phyloP scores from a whole-genome alignment of 1,284 basidiomycete species.

The Rhodotorula mucilaginosa region DNA sequence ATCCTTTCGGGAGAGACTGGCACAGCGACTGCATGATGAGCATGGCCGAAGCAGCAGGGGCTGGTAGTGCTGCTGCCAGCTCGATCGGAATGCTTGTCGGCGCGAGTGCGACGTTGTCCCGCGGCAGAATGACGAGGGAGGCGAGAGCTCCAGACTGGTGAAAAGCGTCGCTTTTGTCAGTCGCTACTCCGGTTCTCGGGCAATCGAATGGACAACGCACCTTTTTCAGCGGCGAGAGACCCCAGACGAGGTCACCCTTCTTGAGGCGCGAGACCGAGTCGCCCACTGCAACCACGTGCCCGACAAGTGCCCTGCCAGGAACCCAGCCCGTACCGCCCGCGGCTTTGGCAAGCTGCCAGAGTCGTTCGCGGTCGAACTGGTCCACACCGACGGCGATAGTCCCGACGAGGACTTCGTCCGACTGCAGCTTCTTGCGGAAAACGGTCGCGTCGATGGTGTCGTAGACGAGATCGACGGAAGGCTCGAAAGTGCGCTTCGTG shows the following conservation, averaged over 20 bases:
- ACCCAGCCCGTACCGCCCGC: constrained; percentile 47
- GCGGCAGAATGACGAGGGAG: constrained; percentile 47
- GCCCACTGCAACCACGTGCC: constrained; percentile 51
- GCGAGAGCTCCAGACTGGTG: constrained; percentile 49
- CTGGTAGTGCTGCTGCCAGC: constrained; percentile 51
- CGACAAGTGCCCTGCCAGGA: constrained; percentile 51
- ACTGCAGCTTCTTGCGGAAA: constrained; percentile 46
- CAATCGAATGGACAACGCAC: constrained; percentile 18
- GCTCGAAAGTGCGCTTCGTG: constrained; percentile 12
- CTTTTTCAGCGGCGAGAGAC: constrained; percentile 48
- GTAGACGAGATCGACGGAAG: constrained; percentile 26
- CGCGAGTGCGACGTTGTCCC: constrained; percentile 48
- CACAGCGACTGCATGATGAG: constrained; percentile 50
- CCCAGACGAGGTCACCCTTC: constrained; percentile 52
- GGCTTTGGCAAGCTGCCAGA: constrained; percentile 39
- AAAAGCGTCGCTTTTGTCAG: background rate
- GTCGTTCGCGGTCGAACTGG: constrained; percentile 47
- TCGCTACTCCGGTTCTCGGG: background rate
- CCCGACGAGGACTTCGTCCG: constrained; percentile 50
- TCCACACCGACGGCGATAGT: constrained; percentile 51
- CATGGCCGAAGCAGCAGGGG: constrained; percentile 49
- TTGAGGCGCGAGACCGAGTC: constrained; percentile 37
- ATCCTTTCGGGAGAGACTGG: constrained; percentile 47
- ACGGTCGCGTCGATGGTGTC: constrained; percentile 13
- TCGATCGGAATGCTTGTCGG: constrained; percentile 49